These are phyloP conservation scores for Linanthus parryae DNA, from an alignment of 148 eudicot genomes.

Conservation along the genomic window DNA sequence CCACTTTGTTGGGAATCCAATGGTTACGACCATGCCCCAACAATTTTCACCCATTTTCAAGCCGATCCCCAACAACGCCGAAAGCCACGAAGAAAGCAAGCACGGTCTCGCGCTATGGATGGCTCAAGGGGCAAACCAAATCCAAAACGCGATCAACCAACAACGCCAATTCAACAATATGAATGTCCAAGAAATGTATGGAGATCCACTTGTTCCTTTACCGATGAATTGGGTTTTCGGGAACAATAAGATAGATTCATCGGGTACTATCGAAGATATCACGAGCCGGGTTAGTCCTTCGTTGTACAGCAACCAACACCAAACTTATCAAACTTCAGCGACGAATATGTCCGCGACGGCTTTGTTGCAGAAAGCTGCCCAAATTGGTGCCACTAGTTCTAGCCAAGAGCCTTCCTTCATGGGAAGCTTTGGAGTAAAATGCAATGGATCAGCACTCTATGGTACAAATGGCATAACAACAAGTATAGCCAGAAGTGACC, in stretches of 20 bases:
- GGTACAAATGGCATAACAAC: conserved; percentile 33
- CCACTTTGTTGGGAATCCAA: conserved; percentile 42
- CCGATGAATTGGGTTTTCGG: conserved; percentile 27
- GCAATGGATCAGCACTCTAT: conserved; percentile 33
- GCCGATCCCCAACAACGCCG: conserved; percentile 33
- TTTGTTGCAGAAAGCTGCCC: conserved; percentile 74
- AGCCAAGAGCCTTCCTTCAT: conserved; percentile 26
- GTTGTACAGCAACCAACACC: conserved; percentile 54
- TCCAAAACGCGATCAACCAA: conserved; percentile 4
- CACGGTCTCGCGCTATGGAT: conserved; percentile 24
- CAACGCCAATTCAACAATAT: background rate
- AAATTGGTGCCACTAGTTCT: conserved; percentile 51
- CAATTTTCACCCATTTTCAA: conserved; percentile 56
- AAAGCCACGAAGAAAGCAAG: conserved; percentile 10
- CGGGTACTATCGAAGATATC: conserved; percentile 1
- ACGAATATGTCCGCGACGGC: conserved; percentile 79
- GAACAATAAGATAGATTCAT: conserved; percentile 13
- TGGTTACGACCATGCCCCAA: conserved; percentile 34
- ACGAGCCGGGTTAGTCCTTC: conserved; percentile 36
- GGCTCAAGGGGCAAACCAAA: conserved; percentile 10
- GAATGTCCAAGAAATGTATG: conserved; percentile 20
- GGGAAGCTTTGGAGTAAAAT: conserved; percentile 32
- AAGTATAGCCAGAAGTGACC: conserved; percentile 14
- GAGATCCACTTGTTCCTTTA: conserved; percentile 5
- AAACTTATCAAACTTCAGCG: conserved; percentile 19